Evolutionary conservation across 768 basidiomycete genomes (phyloP).

Genomic region (Lanmaoa rubissima): DNA sequence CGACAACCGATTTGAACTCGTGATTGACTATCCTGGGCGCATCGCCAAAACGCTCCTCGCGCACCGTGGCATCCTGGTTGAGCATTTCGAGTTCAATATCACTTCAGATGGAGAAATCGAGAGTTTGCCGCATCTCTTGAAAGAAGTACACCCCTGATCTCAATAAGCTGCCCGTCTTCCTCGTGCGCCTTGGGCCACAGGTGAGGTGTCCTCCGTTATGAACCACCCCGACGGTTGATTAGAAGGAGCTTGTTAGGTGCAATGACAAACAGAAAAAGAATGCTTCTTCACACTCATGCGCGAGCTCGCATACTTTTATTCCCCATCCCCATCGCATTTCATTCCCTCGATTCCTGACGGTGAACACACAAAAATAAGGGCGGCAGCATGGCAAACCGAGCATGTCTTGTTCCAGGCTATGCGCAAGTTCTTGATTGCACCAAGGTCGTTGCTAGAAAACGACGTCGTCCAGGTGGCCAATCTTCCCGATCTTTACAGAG

Average conservation of each 20-base stretch:
- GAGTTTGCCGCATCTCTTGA: conserved; percentile 76
- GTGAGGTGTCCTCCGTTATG: conserved; percentile 36
- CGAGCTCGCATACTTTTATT: conserved; percentile 91
- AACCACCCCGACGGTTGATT: not conserved
- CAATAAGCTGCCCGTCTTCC: conserved; percentile 82
- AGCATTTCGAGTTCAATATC: conserved; percentile 86
- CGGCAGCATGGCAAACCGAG: conserved; percentile 83
- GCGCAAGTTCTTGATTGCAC: conserved; percentile 71
- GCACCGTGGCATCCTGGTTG: conserved; percentile 79
- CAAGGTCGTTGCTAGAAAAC: conserved; percentile 58
- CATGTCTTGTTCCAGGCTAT: conserved; percentile 88
- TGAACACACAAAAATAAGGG: conserved; percentile 43
- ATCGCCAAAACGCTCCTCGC: conserved; percentile 60
- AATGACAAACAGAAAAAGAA: conserved; percentile 81
- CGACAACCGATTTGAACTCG: not conserved
- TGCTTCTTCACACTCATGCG: conserved; percentile 86
- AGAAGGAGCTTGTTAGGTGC: conserved; percentile 50
- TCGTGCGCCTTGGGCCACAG: conserved; percentile 92
- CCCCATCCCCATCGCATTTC: conserved; percentile 41
- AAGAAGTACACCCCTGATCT: conserved; percentile 91
- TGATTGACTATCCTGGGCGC: conserved; percentile 39
- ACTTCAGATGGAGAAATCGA: conserved; percentile 64
- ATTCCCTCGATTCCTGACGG: conserved; percentile 24
- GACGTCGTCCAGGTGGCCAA: conserved; percentile 88
- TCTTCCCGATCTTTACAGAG: conserved; percentile 88